A percentile compares a stretch with the other conserved stretches of the same genome.
phyloP scores from a whole-genome alignment of 352 stramenopile genomes.

The Plasmopara muralis region DNA sequence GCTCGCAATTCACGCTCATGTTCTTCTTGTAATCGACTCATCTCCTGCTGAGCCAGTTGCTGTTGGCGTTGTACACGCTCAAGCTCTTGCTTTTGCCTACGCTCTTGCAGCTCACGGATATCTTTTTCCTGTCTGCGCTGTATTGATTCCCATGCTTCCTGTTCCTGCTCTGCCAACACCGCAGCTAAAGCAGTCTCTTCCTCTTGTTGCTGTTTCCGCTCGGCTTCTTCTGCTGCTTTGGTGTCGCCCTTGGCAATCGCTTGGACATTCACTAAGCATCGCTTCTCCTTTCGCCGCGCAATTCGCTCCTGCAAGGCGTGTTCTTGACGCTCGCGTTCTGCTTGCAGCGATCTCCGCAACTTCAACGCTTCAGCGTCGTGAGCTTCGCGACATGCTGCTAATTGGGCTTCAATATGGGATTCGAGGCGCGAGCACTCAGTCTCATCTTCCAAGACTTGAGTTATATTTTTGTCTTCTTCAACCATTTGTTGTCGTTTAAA shows the following conservation, averaged over 20 bases:
- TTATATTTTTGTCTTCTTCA: background rate
- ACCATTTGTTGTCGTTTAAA: constrained; percentile 9
- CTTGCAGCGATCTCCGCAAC: constrained; percentile 22
- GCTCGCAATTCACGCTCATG: constrained; percentile 49
- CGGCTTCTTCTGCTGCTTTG: constrained; percentile 20
- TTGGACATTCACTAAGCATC: constrained; percentile 8
- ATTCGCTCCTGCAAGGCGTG: constrained; percentile 46
- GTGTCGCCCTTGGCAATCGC: constrained; percentile 6
- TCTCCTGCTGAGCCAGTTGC: constrained; percentile 43
- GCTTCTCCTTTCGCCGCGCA: constrained; percentile 41
- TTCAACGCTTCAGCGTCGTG: constrained; percentile 27
- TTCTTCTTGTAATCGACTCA: constrained; percentile 44
- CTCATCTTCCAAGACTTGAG: constrained; percentile 15
- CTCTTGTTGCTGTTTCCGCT: constrained; percentile 29
- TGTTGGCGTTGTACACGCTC: constrained; percentile 25
- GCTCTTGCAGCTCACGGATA: constrained; percentile 23
- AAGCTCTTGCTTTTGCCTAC: constrained; percentile 34
- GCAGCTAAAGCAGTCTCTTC: constrained; percentile 21
- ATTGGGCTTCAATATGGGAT: constrained; percentile 21
- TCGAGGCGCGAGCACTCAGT: constrained; percentile 19
- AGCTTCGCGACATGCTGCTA: constrained; percentile 21
- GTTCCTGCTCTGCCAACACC: constrained; percentile 27
- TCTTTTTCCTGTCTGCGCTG: constrained; percentile 38
- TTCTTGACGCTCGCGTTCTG: constrained; percentile 46
- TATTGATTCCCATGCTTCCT: constrained; percentile 28